phyloP scores from a whole-genome alignment of 2,329 filamentous ascomycete genomes.

The Penicillium sp. region DNA sequence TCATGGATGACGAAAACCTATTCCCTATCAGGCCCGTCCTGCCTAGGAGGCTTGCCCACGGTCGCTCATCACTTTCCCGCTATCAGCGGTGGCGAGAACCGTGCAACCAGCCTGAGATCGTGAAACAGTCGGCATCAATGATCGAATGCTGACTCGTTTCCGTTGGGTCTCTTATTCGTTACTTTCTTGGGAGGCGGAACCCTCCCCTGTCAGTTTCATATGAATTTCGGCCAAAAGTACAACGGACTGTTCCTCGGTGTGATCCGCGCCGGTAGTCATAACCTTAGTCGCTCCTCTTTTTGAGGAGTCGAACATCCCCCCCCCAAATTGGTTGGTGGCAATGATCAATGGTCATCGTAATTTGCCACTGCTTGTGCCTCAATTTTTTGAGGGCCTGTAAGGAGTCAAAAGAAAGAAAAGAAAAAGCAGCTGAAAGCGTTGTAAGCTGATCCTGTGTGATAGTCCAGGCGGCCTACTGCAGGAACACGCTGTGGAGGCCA shows the following conservation, averaged over 20 bases:
- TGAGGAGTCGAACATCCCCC: neutral
- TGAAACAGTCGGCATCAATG: constrained; percentile 25
- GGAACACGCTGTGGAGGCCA: constrained; percentile 32
- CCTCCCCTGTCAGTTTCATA: constrained; percentile 18
- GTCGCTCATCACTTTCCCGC: constrained; percentile 14
- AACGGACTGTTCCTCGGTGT: constrained; percentile 4
- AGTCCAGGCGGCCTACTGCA: constrained; percentile 36
- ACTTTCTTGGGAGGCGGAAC: too few species aligned
- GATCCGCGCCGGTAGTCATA: neutral
- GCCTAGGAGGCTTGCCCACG: neutral
- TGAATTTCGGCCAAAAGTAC: constrained; percentile 18
- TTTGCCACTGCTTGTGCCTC: neutral
- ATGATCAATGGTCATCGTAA: neutral
- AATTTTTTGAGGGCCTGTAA: neutral
- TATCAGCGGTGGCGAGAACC: constrained; percentile 23
- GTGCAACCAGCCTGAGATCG: constrained; percentile 19
- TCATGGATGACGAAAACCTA: constrained; percentile 2
- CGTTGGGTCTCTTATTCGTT: neutral
- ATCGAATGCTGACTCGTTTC: neutral
- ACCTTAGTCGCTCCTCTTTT: neutral
- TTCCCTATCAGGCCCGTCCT: constrained; percentile 7
- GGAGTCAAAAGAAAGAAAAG: neutral
- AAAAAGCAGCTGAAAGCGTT: neutral
- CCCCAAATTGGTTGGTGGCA: neutral
- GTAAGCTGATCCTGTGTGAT: neutral